These are phyloP conservation scores for Cryphonectria naterciae DNA, from an alignment of 2,329 filamentous ascomycete genomes.

Conservation along the genomic window DNA sequence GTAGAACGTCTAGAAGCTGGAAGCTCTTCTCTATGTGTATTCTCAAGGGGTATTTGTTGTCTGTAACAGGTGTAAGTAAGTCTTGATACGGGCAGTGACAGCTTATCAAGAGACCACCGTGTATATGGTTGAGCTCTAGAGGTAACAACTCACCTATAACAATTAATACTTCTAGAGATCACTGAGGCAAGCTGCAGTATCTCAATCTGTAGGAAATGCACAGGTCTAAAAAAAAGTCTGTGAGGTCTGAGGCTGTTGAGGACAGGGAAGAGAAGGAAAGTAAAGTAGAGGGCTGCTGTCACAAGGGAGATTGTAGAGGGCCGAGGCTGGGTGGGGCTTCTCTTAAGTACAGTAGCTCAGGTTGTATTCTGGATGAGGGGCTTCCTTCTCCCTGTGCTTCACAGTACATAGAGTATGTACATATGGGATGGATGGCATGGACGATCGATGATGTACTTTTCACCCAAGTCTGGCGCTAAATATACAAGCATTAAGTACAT, in stretches of 20 bases:
- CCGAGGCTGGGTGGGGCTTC: constrained; percentile 5
- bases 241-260: neutral
- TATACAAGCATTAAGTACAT: neutral
- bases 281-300: neutral
- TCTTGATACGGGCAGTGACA: neutral
- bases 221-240: neutral
- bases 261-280: neutral
- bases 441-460: neutral
- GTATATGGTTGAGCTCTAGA: too few species aligned
- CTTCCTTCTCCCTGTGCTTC: neutral
- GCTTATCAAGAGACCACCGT: neutral
- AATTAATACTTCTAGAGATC: neutral
- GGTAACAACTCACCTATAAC: constrained; percentile 4
- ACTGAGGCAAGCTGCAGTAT: neutral
- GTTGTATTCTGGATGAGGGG: neutral
- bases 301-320: neutral
- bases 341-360: neutral
- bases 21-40: neutral
- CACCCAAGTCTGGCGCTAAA: neutral
- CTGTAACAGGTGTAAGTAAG: constrained; percentile 2
- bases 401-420: too few species aligned
- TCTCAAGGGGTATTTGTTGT: neutral
- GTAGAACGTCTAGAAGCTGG: neutral
- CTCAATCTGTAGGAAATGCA: neutral
- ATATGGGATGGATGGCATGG: neutral